Conservation (phyloP, 176 grass and related monocot species). For the Microstegium vimineum region DNA sequence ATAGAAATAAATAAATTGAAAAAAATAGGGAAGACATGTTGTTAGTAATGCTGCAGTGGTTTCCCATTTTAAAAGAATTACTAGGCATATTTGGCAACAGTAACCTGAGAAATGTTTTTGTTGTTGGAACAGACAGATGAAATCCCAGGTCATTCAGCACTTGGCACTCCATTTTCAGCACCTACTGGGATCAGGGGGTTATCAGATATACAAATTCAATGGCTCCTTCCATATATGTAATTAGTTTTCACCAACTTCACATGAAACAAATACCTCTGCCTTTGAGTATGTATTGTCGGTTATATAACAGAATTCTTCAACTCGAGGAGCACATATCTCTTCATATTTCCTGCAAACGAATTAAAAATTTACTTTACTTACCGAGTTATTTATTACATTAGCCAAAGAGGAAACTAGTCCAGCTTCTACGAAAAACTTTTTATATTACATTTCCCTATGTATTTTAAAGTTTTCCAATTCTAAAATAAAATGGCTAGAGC, state of each 20-base stretch:
- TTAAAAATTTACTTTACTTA: background rate
- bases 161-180: constrained; percentile 71
- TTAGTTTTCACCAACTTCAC: background rate
- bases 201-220: background rate
- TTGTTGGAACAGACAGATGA: constrained; percentile 65
- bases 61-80: background rate
- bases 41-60: background rate
- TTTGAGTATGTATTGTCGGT: constrained; percentile 77
- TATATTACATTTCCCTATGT: background rate
- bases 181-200: constrained; percentile 31
- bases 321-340: constrained; percentile 75
- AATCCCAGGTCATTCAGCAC: constrained; percentile 47
- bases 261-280: constrained; percentile 47
- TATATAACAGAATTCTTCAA: constrained; percentile 79
- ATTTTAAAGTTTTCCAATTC: background rate
- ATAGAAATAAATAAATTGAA: constrained; percentile 4
- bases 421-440: background rate
- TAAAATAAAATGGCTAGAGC: background rate
- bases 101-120: constrained; percentile 84
- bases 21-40: background rate
- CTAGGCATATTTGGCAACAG: background rate
- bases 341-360: constrained; percentile 62
- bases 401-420: background rate
- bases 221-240: background rate
- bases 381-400: background rate